Base-by-base conservation (phyloP, 176 grass and related monocot species). In the Oryza longistaminata region DNA sequence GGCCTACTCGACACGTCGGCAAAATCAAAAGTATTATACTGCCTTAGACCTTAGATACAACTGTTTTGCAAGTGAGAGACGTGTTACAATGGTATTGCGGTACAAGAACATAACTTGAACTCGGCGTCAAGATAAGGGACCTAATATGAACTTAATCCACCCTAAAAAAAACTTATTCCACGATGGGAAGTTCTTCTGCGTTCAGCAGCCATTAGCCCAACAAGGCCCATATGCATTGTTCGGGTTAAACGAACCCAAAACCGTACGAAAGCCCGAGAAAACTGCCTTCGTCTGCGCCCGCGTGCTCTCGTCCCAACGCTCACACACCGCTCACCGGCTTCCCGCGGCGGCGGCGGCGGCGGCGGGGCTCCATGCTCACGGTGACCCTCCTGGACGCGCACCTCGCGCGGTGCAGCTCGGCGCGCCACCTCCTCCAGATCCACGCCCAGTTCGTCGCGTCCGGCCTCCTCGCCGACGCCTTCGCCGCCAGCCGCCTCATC, bases 391-490 rank as follows among this genome's bases (percentile, higher is more conserved):
- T 97, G 33, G 95, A 97, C 73, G 86, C 78, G n/a, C 87, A 77
- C 68, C 92, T 97, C 50, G 70, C 84, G 34, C 82, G 73, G 87
- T 97, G 95, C 95, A 25, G 58, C 29, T 89, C 73, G 13, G 71
- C 68, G 7, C 75, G 82, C 15, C 58, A 91, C 17, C 82, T 97
- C 79, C 90, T 94, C n/a, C 87, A 93, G 81, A 86, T 97, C 75
- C 95, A 88, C 61, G 82, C 81, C 64, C 92, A 93, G 86, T 88
- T 97, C 82, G 74, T 90, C 71, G 82, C 61, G 21, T 91, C 91
- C 26, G 92, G 92, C 82, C 87, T 95, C 82, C 90, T 93, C 75
- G 78, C 79, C n/a, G 91, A 95, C 77, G 87, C 92, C 43, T 97
- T 91, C 83, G 92, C 95, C 8, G 87, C 95, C 29, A 95, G 92